Evolutionary conservation across 1,139 yeast species (phyloP).

Genomic region (Pichia sp.): DNA sequence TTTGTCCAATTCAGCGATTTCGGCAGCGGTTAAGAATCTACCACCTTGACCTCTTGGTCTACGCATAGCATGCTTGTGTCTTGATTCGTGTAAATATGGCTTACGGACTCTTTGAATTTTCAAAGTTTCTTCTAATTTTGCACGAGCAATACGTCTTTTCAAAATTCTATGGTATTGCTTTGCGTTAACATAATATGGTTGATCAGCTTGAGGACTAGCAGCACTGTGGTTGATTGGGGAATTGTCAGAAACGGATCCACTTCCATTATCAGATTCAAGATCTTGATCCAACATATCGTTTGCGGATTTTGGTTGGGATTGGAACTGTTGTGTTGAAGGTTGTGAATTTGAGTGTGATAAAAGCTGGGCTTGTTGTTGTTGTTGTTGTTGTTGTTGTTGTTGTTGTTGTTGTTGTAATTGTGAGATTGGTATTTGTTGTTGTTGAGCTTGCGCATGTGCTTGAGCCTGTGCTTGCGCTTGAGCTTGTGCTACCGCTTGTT

Average conservation of each 20-base stretch:
- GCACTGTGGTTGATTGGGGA: constrained; percentile 5
- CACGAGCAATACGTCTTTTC: constrained; percentile 91
- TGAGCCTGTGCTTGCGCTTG: no score
- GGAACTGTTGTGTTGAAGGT: constrained; percentile 14
- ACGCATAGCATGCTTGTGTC: constrained; percentile 99
- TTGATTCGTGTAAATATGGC: constrained; percentile 94
- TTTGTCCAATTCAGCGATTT: constrained; percentile 81
- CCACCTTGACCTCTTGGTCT: constrained; percentile 99
- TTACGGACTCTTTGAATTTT: constrained; percentile 88
- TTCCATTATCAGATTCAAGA: not conserved
- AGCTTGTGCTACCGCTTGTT: no score
- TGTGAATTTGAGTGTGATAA: not conserved
- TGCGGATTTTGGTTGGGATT: not conserved
- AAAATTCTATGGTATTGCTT: constrained; percentile 95
- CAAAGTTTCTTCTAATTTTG: constrained; percentile 84
- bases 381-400: constrained; percentile 7
- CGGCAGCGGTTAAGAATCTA: constrained; percentile 93
- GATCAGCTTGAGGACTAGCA: constrained; percentile 45
- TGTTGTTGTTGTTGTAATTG: not conserved
- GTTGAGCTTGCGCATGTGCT: no score
- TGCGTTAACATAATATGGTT: constrained; percentile 97
- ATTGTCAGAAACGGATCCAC: not conserved
- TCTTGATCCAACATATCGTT: not conserved
- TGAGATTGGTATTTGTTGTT: not conserved
- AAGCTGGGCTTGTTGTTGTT: constrained; percentile 4